Conservation (phyloP, 768 basidiomycete species). For the Boletus vermiculosoides region DNA sequence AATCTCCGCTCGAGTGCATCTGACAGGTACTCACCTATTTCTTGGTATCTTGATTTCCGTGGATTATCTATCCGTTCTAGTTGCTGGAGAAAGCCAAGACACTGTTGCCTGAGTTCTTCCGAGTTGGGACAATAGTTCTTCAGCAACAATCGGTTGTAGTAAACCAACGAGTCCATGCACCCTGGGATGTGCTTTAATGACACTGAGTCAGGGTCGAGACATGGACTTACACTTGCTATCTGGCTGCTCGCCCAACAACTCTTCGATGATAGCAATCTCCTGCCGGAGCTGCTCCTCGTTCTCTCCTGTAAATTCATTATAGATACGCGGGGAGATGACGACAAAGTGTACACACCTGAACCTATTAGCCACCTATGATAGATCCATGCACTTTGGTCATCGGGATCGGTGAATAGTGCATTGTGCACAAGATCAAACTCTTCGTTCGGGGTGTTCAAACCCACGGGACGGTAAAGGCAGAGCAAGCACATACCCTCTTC, state of each 20-base stretch:
- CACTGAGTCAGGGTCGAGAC: background rate
- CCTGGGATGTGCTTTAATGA: constrained; percentile 44
- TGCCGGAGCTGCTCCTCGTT: constrained; percentile 56
- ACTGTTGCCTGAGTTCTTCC: constrained; percentile 44
- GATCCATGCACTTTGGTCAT: constrained; percentile 96
- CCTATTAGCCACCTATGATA: constrained; percentile 98
- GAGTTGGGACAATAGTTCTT: constrained; percentile 41
- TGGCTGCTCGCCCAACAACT: constrained; percentile 83
- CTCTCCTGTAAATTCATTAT: constrained; percentile 46
- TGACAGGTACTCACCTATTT: constrained; percentile 46
- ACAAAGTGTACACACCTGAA: constrained; percentile 47
- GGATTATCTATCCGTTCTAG: constrained; percentile 64
- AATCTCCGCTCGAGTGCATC: background rate
- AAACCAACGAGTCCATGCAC: constrained; percentile 91
- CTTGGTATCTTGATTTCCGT: constrained; percentile 65
- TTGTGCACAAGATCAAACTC: constrained; percentile 92
- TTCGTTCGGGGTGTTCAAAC: constrained; percentile 31
- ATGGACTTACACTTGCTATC: constrained; percentile 81
- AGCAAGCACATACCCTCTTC: constrained; percentile 57
- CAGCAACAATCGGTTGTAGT: constrained; percentile 76
- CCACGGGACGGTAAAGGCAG: background rate
- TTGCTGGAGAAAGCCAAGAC: constrained; percentile 50
- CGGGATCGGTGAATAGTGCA: constrained; percentile 95
- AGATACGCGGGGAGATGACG: background rate
- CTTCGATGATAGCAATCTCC: constrained; percentile 78